These are phyloP conservation scores for Wolfiporia cocos DNA, from an alignment of 1,284 basidiomycete species.

Conservation along the genomic window DNA sequence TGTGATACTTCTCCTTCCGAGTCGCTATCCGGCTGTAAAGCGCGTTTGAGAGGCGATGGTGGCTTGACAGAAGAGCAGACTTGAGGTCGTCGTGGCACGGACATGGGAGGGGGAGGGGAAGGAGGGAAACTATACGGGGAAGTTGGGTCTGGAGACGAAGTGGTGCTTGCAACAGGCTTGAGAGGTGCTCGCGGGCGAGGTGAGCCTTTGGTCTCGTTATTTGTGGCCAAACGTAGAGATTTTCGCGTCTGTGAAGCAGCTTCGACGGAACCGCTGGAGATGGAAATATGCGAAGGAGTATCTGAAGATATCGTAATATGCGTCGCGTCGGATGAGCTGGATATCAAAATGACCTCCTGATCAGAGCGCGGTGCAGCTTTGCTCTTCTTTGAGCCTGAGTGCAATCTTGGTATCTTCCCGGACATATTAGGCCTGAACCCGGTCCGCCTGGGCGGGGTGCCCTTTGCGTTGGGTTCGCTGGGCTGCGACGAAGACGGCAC, in stretches of 20 bases:
- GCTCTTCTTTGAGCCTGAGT: constrained; percentile 3
- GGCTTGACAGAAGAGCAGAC: constrained; percentile 4
- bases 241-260: background rate
- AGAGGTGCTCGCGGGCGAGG: no score
- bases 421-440: background rate
- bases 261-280: constrained; percentile 8
- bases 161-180: no score
- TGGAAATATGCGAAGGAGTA: constrained; percentile 9
- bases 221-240: no score
- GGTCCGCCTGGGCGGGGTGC: background rate
- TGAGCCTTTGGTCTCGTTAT: no score
- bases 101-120: no score
- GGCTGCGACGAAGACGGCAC: constrained; percentile 8
- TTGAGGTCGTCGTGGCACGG: no score
- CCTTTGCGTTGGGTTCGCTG: background rate
- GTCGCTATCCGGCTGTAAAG: constrained; percentile 10
- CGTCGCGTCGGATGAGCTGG: constrained; percentile 7
- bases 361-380: constrained; percentile 2
- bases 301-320: constrained; percentile 11
- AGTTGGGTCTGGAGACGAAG: no score
- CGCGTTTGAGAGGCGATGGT: constrained; percentile 21
- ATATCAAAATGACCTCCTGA: constrained; percentile 8
- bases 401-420: background rate
- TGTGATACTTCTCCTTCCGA: constrained; percentile 4
- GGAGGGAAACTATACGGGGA: no score